Evolutionary conservation across 208 protist genomes (phyloP), one percentile per base, ranked within the genome.

Genomic region (Trypanosoma scelopori): DNA sequence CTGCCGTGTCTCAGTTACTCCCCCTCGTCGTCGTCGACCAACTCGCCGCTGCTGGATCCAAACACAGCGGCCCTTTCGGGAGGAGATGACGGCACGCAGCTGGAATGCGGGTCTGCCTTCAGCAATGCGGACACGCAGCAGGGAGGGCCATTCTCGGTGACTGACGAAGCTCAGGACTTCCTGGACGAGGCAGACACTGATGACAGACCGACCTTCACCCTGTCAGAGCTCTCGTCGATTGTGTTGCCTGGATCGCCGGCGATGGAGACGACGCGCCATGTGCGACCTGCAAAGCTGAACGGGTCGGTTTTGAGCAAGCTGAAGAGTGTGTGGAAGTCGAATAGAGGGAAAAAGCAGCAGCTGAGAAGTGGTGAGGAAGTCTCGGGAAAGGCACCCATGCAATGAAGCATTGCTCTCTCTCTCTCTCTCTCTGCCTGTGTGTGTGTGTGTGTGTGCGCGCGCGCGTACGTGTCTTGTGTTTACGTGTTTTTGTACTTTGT

Each of bases 1-100:
- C 83, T 80, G 71, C 80, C 82, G 6, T 69, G 60, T 43, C 27
- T 74, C 18, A 68, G 69, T 23, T 67, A 74, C 55, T 68, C 69
- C 2, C 69, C 69, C 0, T 23, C 53, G 23, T 74, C 69, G 5
- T 63, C 69, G 6, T 50, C 59, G 39, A 6, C 15, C 7, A 52
- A 51, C 22, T 41, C 25, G 13, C 25, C 63, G 28, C 9, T 37
- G 52, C n/a, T 23, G 13, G 48, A 48, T 18, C 12, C 18, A 9
- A 22, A 25, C 20, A 18, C 35, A 3, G 20, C 22, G 15, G 43
- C 6, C 12, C 3, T 2, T 13, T 47, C 43, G 4, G 3, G 6
- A 3, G n/a, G 3, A 4, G 43, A 47, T 22, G 43, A 47, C 18
- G 4, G 12, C n/a, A 23, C 18, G 18, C 43, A 22, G 43, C 43